Conservation (phyloP, 768 basidiomycete species). For the Auriculariales sp. region DNA sequence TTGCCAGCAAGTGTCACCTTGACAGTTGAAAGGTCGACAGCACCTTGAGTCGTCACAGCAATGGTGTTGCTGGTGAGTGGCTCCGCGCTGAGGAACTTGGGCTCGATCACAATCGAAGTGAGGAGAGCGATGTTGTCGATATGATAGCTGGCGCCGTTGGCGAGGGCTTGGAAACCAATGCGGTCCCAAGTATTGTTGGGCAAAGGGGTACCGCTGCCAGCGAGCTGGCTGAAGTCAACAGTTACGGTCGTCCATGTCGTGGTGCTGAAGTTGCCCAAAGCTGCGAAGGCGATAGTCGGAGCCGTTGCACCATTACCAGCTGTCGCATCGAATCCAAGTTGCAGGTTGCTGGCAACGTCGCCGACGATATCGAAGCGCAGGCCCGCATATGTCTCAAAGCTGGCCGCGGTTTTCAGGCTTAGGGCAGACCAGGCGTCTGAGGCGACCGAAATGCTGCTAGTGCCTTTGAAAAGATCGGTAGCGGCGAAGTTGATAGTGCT, state of each 20-base stretch:
- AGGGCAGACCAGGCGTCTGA: conserved; percentile 29
- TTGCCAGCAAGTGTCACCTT: conserved; percentile 24
- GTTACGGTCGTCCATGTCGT: conserved; percentile 28
- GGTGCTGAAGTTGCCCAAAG: conserved; percentile 25
- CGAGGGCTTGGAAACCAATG: conserved; percentile 32
- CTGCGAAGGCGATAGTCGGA: conserved; percentile 26
- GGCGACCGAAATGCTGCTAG: conserved; percentile 26
- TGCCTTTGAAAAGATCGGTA: conserved; percentile 27
- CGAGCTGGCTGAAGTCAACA: conserved; percentile 30
- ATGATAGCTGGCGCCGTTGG: conserved; percentile 32
- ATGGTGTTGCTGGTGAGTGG: conserved; percentile 32
- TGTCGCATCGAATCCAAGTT: conserved; percentile 25
- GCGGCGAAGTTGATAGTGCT: conserved; percentile 27
- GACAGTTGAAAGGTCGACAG: conserved; percentile 26
- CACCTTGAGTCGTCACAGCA: conserved; percentile 34
- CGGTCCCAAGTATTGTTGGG: conserved; percentile 33
- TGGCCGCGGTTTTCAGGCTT: conserved; percentile 29
- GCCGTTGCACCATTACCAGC: conserved; percentile 22
- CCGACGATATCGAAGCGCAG: conserved; percentile 34
- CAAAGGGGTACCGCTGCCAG: conserved; percentile 20
- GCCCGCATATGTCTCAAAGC: conserved; percentile 29
- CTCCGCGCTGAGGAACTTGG: conserved; percentile 37
- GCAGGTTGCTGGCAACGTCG: conserved; percentile 28
- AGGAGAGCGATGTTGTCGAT: conserved; percentile 36
- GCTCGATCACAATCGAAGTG: conserved; percentile 24